These are phyloP conservation scores for Populus hybrid DNA, from an alignment of 441 rosid species.

Conservation along the genomic window DNA sequence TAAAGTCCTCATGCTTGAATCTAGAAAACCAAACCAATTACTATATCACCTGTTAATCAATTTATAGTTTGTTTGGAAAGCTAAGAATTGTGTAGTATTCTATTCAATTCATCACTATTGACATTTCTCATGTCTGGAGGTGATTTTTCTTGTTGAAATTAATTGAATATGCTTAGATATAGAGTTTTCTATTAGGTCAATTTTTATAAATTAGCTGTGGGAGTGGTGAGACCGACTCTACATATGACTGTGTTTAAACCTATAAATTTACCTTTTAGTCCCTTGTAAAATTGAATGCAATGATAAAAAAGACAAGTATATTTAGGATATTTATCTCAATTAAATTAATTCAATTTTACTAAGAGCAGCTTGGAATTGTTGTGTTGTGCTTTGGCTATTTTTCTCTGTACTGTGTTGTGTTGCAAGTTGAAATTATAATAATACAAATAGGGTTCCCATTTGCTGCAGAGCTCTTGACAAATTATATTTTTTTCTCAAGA, in stretches of 20 bases:
- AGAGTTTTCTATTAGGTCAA: not conserved
- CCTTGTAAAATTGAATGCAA: not conserved
- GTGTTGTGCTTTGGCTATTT: not conserved
- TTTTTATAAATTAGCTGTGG: not conserved
- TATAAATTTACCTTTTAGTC: not conserved
- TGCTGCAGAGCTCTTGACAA: not conserved
- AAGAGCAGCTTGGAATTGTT: not conserved
- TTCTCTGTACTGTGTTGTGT: not conserved
- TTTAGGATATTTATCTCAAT: not conserved
- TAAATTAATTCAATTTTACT: not conserved
- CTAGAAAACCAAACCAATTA: not conserved
- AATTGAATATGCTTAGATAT: not conserved
- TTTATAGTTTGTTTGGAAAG: not conserved
- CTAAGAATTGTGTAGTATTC: not conserved
- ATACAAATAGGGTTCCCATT: not conserved
- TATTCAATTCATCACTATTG: not conserved
- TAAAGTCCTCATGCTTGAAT: not conserved
- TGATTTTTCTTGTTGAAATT: not conserved
- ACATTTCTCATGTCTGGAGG: not conserved
- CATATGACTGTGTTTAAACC: not conserved
- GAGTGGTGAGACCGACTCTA: not conserved
- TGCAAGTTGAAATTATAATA: not conserved
- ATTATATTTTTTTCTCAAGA: not conserved
- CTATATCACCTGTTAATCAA: not conserved
- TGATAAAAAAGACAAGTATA: not conserved